Percentiles rank a stretch among this genome's conserved stretches.
Conservation (phyloP, 2,329 filamentous ascomycete species). For the Cordyceps farinosa region DNA sequence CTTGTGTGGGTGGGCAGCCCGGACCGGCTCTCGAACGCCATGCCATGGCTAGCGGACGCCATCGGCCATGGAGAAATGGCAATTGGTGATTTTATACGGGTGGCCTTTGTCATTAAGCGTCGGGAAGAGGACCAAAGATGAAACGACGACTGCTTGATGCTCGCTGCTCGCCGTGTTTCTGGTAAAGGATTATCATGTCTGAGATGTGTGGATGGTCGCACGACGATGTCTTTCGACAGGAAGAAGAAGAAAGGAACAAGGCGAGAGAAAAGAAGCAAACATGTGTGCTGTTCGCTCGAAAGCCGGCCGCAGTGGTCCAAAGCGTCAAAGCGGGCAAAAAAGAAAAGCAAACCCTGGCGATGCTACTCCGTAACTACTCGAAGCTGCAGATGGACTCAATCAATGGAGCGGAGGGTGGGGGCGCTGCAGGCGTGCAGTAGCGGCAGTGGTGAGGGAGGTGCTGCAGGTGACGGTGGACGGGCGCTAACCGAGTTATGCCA, state of each 20-base stretch:
- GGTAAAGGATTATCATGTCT: neutral
- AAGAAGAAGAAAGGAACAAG: neutral
- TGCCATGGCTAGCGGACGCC: neutral
- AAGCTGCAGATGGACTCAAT: neutral
- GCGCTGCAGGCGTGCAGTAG: neutral
- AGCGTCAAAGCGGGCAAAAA: constrained; percentile 11
- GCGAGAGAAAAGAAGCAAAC: constrained; percentile 1
- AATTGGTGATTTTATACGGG: neutral
- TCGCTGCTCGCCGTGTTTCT: neutral
- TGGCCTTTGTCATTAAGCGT: neutral
- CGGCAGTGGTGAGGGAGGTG: constrained; percentile 3
- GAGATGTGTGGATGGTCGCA: neutral
- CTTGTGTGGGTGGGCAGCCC: neutral
- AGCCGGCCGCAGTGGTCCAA: neutral
- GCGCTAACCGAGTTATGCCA: neutral
- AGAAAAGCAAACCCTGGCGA: neutral
- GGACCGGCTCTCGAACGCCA: constrained; percentile 4
- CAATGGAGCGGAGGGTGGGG: neutral
- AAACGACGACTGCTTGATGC: neutral
- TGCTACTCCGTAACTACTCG: neutral
- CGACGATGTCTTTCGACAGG: neutral
- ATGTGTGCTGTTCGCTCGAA: neutral
- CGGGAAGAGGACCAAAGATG: neutral
- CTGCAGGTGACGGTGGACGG: neutral
- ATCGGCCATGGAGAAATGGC: neutral